Base-by-base conservation (phyloP, 345 rosid species). In the Orychophragmus violaceus region DNA sequence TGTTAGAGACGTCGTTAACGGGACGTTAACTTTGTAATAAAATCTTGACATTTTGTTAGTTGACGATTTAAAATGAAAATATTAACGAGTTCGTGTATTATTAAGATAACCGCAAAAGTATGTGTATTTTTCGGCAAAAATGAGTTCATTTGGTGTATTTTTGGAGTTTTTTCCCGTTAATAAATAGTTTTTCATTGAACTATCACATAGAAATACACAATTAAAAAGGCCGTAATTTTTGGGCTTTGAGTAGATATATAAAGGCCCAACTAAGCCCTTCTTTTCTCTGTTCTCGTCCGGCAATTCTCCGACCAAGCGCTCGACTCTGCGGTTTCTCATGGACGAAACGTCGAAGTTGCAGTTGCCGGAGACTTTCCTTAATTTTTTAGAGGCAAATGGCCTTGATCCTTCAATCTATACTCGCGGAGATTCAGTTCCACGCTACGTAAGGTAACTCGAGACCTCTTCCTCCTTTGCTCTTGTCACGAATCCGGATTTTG, bases 341-440 rank as follows among this genome's bases (percentile, higher is more conserved):
- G 89, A 79, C 17, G 81, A 69, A 74, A 18, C 54, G 55, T 42
- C 86, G 1, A 74, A 74, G 49, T 60, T 83, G 33, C 82, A 84
- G 39, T 64, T 89, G 50, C 98, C 95, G 33, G 81, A 77, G 0
- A 81, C 70, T 5, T 92, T 89, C 75, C 80, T 87, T 13, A 64
- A 77, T 2, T 92, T 89, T 75, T 89, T 89, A 2, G 33, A 74
- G 66, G 81, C 61, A 23, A 89, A 89, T 67, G 87, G 80, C 21
- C 46, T 92, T 50, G 93, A 92, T 75, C 89, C 93, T 59, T 83
- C 87, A 6, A 83, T 94, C 59, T 94, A 94, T 36, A 42, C 77
- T 13, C 55, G 78, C 13, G 67, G 55, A 33, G 82, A 83, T 66
- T 70, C 87, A n/a, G 62, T 75, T 37, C 99, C 96, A 70, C 97